Evolutionary conservation across 2,329 filamentous ascomycete species (phyloP), one percentile per base, ranked within the genome.

Genomic region (Colletotrichum brevisporum): DNA sequence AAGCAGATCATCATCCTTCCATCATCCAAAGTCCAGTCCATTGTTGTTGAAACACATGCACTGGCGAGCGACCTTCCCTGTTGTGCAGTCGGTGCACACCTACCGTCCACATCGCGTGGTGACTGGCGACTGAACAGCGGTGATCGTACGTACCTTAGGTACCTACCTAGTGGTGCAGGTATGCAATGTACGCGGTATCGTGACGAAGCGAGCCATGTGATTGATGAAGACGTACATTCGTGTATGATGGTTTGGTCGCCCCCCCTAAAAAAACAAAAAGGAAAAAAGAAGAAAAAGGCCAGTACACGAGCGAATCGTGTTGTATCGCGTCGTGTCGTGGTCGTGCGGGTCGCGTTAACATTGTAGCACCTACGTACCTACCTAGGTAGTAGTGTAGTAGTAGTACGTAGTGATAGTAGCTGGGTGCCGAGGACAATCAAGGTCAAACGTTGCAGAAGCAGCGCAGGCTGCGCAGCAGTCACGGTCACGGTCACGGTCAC

Each of bases 381-480:
- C 21, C 21, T 24, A 24, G 2, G 21, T 24, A 24, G 21, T 24
- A 24, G 21, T 24, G 21, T 24, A 24, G 21, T 24, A 24, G 21
- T 24, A 24, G 21, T 24, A 24, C 21, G 21, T 24, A 24, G 21
- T 24, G 4, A 9, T 36, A 36, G 31, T 31, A 36, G 31, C 31
- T 47, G 21, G 53, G 31, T 36, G 9, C 31, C 41, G 48, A 21
- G 21, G 27, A 31, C 48, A 64, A 53, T 68, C 47, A 63, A 58
- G 53, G 27, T 41, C 65, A 68, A 47, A 64, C 60, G 53, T 64
- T 58, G 65, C 53, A 67, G 64, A 67, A 67, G 59, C 63, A 55
- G 43, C 63, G 57, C 58, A 67, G 31, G 59, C 63, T 51, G 43
- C 63, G 57, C 58, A 67, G 31, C 51, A 62, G 58, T 63, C 52